Evolutionary conservation across 345 rosid species (phyloP).

Genomic region (Acer saccharum): DNA sequence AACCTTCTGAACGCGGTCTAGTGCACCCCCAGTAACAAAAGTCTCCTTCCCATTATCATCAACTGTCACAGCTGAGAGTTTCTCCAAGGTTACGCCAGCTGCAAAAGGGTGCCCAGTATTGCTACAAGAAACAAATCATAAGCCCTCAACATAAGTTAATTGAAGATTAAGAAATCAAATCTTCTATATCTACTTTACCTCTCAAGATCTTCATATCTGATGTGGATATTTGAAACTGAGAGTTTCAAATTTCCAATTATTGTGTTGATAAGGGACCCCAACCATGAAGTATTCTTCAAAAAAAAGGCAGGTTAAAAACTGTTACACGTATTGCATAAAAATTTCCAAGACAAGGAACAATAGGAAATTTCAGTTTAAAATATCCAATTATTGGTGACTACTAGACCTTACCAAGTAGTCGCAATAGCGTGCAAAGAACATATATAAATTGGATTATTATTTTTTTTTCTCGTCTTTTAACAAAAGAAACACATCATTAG

Average conservation of each 20-base stretch:
- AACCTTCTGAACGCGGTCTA: slow-evolving; percentile 87
- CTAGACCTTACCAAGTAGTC: not conserved
- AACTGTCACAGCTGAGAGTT: slow-evolving; percentile 87
- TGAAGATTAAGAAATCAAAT: slow-evolving; percentile 5
- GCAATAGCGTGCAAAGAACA: not conserved
- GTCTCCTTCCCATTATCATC: slow-evolving; percentile 93
- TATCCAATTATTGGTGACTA: slow-evolving; percentile 65
- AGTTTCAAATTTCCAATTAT: slow-evolving; percentile 95
- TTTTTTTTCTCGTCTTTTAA: not conserved
- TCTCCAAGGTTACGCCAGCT: slow-evolving; percentile 84
- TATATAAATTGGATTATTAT: not conserved
- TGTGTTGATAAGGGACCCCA: slow-evolving; percentile 93
- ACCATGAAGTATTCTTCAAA: slow-evolving; percentile 89
- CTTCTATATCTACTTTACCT: slow-evolving; percentile 47
- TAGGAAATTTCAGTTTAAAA: slow-evolving; percentile 53
- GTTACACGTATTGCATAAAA: not conserved
- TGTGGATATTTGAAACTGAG: slow-evolving; percentile 94
- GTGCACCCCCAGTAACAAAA: slow-evolving; percentile 79
- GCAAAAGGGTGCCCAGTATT: slow-evolving; percentile 91
- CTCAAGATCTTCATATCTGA: slow-evolving; percentile 97
- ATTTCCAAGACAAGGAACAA: slow-evolving; percentile 14
- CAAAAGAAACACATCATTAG: not conserved
- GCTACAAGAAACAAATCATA: slow-evolving; percentile 45
- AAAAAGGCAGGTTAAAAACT: slow-evolving; percentile 27
- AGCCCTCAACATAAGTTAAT: slow-evolving; percentile 10